These are phyloP conservation scores for Albatrellus ellisii DNA, from an alignment of 768 basidiomycete species.

Conservation along the genomic window DNA sequence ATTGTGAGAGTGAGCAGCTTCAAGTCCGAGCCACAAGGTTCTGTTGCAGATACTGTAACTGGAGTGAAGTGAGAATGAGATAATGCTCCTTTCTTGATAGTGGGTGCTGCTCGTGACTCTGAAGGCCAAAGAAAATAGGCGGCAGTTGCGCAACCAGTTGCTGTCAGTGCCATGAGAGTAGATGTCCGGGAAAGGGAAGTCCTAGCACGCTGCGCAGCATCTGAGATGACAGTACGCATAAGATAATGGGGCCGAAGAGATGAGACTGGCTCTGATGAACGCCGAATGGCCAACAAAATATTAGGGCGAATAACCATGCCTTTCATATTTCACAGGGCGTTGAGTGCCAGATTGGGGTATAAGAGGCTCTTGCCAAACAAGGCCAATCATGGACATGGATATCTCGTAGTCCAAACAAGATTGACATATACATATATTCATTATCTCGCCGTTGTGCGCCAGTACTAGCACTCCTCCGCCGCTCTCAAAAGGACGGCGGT, in stretches of 20 bases:
- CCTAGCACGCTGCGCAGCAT: neutral
- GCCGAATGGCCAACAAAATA: neutral
- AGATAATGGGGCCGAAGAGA: neutral
- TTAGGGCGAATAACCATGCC: neutral
- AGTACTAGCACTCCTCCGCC: slow-evolving; percentile 1
- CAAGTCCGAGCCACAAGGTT: slow-evolving; percentile 39
- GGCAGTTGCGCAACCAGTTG: slow-evolving; percentile 28
- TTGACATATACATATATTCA: too few species aligned
- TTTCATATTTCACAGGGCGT: slow-evolving; percentile 4
- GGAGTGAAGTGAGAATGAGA: slow-evolving; percentile 35
- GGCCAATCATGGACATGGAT: slow-evolving; percentile 13
- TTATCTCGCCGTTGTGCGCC: neutral
- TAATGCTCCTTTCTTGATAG: slow-evolving; percentile 17
- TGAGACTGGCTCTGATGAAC: neutral
- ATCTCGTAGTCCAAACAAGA: too few species aligned
- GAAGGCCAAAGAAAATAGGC: slow-evolving; percentile 42
- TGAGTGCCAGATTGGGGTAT: slow-evolving; percentile 8
- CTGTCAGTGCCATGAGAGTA: slow-evolving; percentile 20
- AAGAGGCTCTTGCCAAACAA: slow-evolving; percentile 15
- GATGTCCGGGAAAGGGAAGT: slow-evolving; percentile 5
- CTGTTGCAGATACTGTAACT: slow-evolving; percentile 40
- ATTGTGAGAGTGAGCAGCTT: slow-evolving; percentile 53
- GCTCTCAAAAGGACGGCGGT: neutral
- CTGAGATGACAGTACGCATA: neutral
- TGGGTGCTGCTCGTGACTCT: slow-evolving; percentile 31